Evolutionary conservation across 2,329 filamentous ascomycete genomes (phyloP).

Genomic region (Chrysosporium queenslandicum): DNA sequence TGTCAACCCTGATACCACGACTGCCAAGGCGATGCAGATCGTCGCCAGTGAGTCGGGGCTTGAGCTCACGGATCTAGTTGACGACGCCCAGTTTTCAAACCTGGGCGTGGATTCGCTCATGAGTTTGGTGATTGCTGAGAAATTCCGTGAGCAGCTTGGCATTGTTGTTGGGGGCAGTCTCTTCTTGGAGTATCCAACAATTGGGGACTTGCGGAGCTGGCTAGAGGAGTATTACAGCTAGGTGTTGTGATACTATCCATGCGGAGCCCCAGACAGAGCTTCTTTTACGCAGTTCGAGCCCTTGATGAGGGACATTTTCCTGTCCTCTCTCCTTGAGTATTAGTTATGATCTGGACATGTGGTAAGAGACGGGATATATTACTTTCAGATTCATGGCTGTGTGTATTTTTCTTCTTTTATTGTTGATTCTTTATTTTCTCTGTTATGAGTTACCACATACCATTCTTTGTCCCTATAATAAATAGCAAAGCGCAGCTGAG

Average conservation of each 20-base stretch:
- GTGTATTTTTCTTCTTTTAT: too few species aligned
- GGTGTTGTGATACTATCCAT: not conserved
- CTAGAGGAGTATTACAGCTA: slow-evolving; percentile 5
- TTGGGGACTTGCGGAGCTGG: slow-evolving; percentile 3
- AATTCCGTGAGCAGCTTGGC: slow-evolving; percentile 26
- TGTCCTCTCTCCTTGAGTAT: too few species aligned
- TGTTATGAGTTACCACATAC: too few species aligned
- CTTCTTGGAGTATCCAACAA: slow-evolving; percentile 7
- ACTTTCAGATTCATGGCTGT: too few species aligned
- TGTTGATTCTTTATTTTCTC: too few species aligned
- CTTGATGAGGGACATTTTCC: too few species aligned
- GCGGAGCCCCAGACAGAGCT: too few species aligned
- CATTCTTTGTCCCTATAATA: too few species aligned
- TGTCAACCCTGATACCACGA: not conserved
- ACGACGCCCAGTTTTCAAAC: slow-evolving; percentile 15
- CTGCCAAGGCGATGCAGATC: not conserved
- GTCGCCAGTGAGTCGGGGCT: slow-evolving; percentile 14
- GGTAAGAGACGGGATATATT: too few species aligned
- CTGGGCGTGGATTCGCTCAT: slow-evolving; percentile 33
- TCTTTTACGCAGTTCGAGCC: too few species aligned
- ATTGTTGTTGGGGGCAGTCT: slow-evolving; percentile 3
- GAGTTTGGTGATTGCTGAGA: slow-evolving; percentile 28
- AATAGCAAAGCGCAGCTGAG: too few species aligned
- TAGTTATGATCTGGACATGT: too few species aligned
- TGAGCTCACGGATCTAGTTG: slow-evolving; percentile 8